Conservation (phyloP, 1,284 basidiomycete genomes). For the Xanthoconium separans region DNA sequence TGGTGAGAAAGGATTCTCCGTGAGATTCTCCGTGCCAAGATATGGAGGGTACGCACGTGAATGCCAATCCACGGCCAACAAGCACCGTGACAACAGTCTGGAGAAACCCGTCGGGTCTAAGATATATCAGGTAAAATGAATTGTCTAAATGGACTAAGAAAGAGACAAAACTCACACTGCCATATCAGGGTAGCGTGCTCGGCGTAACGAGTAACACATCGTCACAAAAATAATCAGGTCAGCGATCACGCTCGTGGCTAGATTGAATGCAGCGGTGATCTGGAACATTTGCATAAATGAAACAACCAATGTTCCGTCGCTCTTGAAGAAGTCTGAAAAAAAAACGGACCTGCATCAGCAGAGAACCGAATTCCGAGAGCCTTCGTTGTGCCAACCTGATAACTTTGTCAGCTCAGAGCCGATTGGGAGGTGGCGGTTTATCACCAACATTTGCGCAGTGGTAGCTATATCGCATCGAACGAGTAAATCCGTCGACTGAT, state of each 20-base stretch:
- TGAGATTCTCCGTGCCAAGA: not conserved
- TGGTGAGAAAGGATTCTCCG: not conserved
- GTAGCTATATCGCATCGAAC: constrained; percentile 13
- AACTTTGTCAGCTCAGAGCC: constrained; percentile 5
- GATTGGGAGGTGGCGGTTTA: not conserved
- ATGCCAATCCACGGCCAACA: constrained; percentile 34
- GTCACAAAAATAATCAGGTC: constrained; percentile 29
- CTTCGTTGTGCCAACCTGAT: constrained; percentile 22
- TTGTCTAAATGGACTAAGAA: not conserved
- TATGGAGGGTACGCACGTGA: constrained; percentile 24
- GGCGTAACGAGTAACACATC: constrained; percentile 32
- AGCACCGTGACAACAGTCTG: constrained; percentile 13
- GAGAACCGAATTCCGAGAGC: constrained; percentile 22
- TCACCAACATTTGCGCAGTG: constrained; percentile 30
- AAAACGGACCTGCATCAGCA: constrained; percentile 23
- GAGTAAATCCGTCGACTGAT: not conserved
- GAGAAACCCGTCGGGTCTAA: constrained; percentile 19
- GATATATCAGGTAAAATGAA: not conserved
- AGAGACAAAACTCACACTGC: constrained; percentile 25
- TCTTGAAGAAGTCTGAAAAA: not conserved
- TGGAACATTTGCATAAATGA: not conserved
- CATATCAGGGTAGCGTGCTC: constrained; percentile 29
- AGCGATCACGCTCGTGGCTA: constrained; percentile 16
- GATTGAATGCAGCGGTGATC: constrained; percentile 24
- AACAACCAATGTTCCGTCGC: not conserved